Evolutionary conservation across 192 early-diverging fungal species (phyloP).

Genomic region (Podochytrium sp.): DNA sequence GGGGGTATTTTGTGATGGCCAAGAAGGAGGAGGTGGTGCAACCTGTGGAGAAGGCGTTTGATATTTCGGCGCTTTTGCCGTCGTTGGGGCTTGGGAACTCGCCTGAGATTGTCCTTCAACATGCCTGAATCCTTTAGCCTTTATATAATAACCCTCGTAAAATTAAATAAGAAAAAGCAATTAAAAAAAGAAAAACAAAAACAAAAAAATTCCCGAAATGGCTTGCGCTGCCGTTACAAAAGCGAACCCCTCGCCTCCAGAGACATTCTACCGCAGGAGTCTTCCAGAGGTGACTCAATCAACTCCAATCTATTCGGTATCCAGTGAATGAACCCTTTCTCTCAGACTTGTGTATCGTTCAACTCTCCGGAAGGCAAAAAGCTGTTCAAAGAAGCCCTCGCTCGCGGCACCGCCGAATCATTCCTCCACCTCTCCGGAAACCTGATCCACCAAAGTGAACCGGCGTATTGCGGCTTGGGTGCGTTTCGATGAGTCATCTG

Average conservation of each 20-base stretch:
- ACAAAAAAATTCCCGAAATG: too few species aligned
- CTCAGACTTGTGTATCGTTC: conserved; percentile 69
- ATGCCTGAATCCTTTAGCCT: too few species aligned
- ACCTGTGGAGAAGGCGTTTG: too few species aligned
- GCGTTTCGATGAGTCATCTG: not conserved
- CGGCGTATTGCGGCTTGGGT: conserved; percentile 85
- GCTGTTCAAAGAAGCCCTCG: conserved; percentile 80
- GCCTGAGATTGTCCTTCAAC: too few species aligned
- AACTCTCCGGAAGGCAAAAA: conserved; percentile 76
- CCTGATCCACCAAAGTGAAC: conserved; percentile 90
- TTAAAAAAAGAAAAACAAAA: too few species aligned
- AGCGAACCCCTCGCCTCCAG: conserved; percentile 15
- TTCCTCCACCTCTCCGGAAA: conserved; percentile 87
- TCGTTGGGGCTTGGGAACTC: too few species aligned
- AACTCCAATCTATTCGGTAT: too few species aligned
- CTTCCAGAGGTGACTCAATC: conserved; percentile 32
- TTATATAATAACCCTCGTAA: not conserved
- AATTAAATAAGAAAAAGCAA: not conserved
- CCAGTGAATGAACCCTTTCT: too few species aligned
- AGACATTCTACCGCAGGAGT: conserved; percentile 47
- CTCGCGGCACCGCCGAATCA: conserved; percentile 77
- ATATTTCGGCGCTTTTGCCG: too few species aligned
- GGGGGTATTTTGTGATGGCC: conserved; percentile 86
- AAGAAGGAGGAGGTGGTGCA: conserved; percentile 41
- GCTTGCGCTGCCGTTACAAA: too few species aligned